These are phyloP conservation scores for Starmerella stigmatis DNA, from an alignment of 805 yeast species.

Conservation along the genomic window DNA sequence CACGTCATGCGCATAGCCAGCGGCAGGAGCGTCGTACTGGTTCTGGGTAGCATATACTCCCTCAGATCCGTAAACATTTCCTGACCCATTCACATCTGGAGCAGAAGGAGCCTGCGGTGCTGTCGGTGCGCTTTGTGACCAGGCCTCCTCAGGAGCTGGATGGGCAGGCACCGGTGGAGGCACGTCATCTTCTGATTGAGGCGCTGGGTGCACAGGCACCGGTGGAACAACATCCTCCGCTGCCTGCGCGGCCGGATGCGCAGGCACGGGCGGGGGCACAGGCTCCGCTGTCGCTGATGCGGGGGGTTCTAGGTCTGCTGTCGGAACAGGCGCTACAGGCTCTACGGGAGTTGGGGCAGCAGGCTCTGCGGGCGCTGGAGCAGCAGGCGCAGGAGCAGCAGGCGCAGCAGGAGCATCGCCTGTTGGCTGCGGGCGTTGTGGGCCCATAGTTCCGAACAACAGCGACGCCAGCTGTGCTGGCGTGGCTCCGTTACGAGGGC, in stretches of 20 bases:
- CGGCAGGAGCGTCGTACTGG: too few relatives aligned
- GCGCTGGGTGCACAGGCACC: neutral
- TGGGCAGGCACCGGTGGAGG: neutral
- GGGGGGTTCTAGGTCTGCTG: too few relatives aligned
- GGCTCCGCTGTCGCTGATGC: neutral
- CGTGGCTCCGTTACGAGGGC: slow-evolving; percentile 30
- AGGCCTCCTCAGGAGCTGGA: slow-evolving; percentile 25
- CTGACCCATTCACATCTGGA: slow-evolving; percentile 7
- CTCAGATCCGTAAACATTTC: neutral
- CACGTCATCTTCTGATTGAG: neutral
- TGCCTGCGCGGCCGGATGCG: slow-evolving; percentile 25
- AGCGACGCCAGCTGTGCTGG: slow-evolving; percentile 36
- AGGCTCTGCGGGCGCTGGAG: slow-evolving; percentile 21
- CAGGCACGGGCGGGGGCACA: slow-evolving; percentile 1
- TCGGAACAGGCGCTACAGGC: too few relatives aligned
- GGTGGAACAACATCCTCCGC: too few relatives aligned
- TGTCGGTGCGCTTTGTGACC: neutral
- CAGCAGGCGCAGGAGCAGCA: slow-evolving; percentile 6
- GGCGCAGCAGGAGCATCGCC: slow-evolving; percentile 5
- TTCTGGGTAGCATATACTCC: too few relatives aligned
- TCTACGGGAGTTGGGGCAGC: too few relatives aligned
- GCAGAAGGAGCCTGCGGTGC: slow-evolving; percentile 17
- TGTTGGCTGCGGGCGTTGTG: slow-evolving; percentile 23
- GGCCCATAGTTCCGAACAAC: slow-evolving; percentile 36
- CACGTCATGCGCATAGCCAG: too few relatives aligned